Base-by-base conservation (phyloP, 495 filamentous ascomycete species). In the Rusavskia elegans region DNA sequence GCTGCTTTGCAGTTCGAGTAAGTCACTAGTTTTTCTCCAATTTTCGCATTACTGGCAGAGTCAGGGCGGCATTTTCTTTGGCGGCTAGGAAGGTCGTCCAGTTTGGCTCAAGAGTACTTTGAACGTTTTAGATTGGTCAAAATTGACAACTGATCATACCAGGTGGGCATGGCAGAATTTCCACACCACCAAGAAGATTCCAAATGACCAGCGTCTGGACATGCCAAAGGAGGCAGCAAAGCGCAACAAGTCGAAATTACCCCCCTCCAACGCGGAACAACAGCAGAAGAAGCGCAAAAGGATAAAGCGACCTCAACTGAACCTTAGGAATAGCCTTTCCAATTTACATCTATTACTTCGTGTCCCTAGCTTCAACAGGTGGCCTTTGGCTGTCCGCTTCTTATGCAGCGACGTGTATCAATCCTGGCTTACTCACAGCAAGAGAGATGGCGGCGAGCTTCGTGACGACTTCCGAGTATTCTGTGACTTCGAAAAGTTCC, bases 1-100 rank as follows among this genome's bases (percentile, higher is more conserved):
- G 87, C 86, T 2, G 92, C 93, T 3, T 66, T 98, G 54, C 92
- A 97, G 61, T 98, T 98, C 59, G 92, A 98, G 87, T 95, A 75
- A 56, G 84, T 69, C 57, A 10, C 37, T 40, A 10, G 17, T 17
- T 19, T 41, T 20, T 45, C 27, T 37, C 5, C 35, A 32, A 45
- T n/a, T 27, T 23, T 35, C 48, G 27, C 41, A 35, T 11, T 11
- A 7, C 13, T 35, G 32, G 9, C 25, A 27, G 25, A 27, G n/a
- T n/a, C n/a, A n/a, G n/a, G n/a, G n/a, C n/a, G n/a, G n/a, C n/a
- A n/a, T n/a, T n/a, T n/a, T 30, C 3, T 30, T 30, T 30, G 29
- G 3, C 29, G n/a, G 8, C 29, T 3, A 30, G 29, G 29, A 30
- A 4, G 29, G 3, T 30, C 29, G 8, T 35, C 32, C 2, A 14